Evolutionary conservation across 2,329 filamentous ascomycete species (phyloP).

Genomic region (Venturia asperata): DNA sequence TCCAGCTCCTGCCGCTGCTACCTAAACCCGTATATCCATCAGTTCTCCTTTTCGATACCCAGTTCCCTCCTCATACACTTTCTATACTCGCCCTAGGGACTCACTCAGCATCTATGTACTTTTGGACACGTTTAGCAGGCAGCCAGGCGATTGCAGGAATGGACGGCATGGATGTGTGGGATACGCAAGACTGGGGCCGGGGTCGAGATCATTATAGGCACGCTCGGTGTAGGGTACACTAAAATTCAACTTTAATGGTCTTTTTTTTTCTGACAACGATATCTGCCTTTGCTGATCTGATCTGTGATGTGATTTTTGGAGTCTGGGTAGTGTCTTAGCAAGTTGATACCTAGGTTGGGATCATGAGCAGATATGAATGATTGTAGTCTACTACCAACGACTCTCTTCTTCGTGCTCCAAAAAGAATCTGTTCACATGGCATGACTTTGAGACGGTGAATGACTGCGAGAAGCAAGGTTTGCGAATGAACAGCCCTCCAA

Average conservation of each 20-base stretch:
- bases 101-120: not conserved
- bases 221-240: not conserved
- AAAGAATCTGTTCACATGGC: too few species aligned
- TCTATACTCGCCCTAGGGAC: not conserved
- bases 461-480: too few species aligned
- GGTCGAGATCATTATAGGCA: not conserved
- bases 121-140: constrained; percentile 1
- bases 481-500: too few species aligned
- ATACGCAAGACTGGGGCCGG: not conserved
- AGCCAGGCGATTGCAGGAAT: not conserved
- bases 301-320: not conserved
- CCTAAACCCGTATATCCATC: not conserved
- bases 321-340: not conserved
- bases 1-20: constrained; percentile 13
- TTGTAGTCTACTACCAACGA: too few species aligned
- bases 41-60: not conserved
- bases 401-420: too few species aligned
- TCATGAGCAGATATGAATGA: too few species aligned
- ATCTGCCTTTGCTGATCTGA: not conserved
- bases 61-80: not conserved
- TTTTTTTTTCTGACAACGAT: too few species aligned
- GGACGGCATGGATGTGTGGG: not conserved
- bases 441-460: too few species aligned
- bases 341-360: too few species aligned
- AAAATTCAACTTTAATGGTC: not conserved